A percentile compares a stretch with the other conserved stretches of the same genome.
Conservation (phyloP, 148 eudicot genomes). For the Vaccinium myrtillus region DNA sequence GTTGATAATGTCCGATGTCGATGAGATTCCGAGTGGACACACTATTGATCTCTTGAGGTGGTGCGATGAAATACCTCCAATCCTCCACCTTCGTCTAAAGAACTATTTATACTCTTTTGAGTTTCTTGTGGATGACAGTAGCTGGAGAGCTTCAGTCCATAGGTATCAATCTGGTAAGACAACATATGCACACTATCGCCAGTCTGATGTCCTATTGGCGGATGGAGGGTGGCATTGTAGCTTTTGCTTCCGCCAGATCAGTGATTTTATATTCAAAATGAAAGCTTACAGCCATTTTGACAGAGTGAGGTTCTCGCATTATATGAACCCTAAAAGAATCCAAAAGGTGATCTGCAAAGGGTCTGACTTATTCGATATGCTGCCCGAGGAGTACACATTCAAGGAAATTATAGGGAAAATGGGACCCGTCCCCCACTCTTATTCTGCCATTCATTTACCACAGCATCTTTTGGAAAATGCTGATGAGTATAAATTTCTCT, state of each 20-base stretch:
- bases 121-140: conserved; percentile 58
- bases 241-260: conserved; percentile 68
- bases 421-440: conserved; percentile 81
- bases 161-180: conserved; percentile 63
- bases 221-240: conserved; percentile 92
- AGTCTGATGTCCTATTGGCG: conserved; percentile 56
- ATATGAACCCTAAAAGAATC: conserved; percentile 56
- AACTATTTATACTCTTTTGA: conserved; percentile 77
- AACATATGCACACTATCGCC: conserved; percentile 67
- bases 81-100: conserved; percentile 65
- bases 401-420: conserved; percentile 68
- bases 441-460: conserved; percentile 77
- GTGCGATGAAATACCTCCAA: conserved; percentile 69
- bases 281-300: conserved; percentile 80
- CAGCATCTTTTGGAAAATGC: conserved; percentile 68
- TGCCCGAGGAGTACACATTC: conserved; percentile 78
- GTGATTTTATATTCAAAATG: conserved; percentile 80
- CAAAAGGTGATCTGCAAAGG: conserved; percentile 75
- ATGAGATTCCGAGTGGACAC: conserved; percentile 79
- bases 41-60: conserved; percentile 79
- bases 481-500: conserved; percentile 53
- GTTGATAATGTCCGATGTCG: conserved; percentile 79
- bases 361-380: conserved; percentile 69
- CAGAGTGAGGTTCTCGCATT: conserved; percentile 70
- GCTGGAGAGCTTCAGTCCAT: conserved; percentile 84